Evolutionary conservation across 2,329 filamentous ascomycete species (phyloP), one percentile per base, ranked within the genome.

Genomic region (Fusarium illudens): DNA sequence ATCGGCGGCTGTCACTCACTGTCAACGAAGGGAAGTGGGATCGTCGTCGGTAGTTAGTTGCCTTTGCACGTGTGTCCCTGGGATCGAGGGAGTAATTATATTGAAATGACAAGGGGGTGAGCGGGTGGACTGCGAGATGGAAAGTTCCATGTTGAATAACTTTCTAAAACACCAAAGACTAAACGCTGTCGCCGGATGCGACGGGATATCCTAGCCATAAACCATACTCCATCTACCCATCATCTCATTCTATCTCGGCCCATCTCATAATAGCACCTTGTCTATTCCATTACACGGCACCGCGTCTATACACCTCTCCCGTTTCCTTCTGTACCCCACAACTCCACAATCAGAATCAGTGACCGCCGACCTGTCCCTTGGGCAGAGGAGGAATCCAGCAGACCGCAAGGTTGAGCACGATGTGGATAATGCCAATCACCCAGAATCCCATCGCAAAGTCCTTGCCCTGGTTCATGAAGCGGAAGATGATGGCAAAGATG

Each of bases 401-500:
- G 5, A 95, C 84, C 6, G 82, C 80, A 49, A 94, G 36, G 74
- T 94, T 92, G 25, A 95, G 79, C 0, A 73, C 89, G 63, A 97
- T 88, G 67, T 88, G 87, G 19, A 97, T 89, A 36, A 90, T 82
- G 4, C 94, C 94, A 73, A 95, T 93, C 62, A 96, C 90, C 92
- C 92, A 96, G 66, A 96, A 87, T 0, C 87, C 87, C 76, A 62
- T 88, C 11, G 84, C 87, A 74, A 94, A 96, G 73, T 90, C 80
- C 2, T 81, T 86, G 6, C 88, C 89, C 50, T 87, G 83, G 58
- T 80, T 80, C 78, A 83, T 81, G 79, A 94, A 96, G 51, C 93
- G 84, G 83, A 97, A 75, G 93, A 88, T 75, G 93, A 96, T 87
- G 19, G 93, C 91, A 74, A 96, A 97, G 50, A 96, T 78, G 53